Evolutionary conservation across 805 yeast species (phyloP), one percentile per base, ranked within the genome.

Genomic region (Debaryomyces tyrocola): DNA sequence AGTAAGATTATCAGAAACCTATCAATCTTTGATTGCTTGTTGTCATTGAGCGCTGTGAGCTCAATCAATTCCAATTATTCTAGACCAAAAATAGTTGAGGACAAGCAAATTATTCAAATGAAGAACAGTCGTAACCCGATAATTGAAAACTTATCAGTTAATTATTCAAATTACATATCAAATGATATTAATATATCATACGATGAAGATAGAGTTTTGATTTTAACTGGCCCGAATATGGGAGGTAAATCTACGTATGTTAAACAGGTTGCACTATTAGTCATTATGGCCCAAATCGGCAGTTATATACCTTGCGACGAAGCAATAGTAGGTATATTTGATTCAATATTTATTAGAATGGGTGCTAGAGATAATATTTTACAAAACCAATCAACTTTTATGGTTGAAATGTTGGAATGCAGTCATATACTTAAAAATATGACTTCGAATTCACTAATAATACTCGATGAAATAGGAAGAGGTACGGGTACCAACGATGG

Each of bases 221-320:
- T 90, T 12, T 79, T 90, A 18, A 87, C 96, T 0, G 96, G 96
- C 0, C 94, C 95, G 0, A 87, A 87, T 54, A 86, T 87, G 90
- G 96, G 96, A 8, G 96, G 96, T 4, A 88, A 88, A 60, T 84
- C 90, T 6, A 82, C 90, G 0, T 83, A 82, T 56, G 88, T 86
- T 12, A 76, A 87, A 43, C 90, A 86, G 50, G 75, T 86, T 9
- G 96, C 94, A 0, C 63, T 89, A 11, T 68, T 81, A 9, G 82
- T 80, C 9, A 78, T 88, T 7, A 78, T 88, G 85, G 81, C 86
- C 1, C 96, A 88, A 60, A 73, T 87, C 4, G 96, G 96, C 0
- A 78, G 87, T 53, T 87, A 70, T 59, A 77, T 89, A 2, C 94
- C 96, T 1, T 90, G 92, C 15, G 67, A 73, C 2, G 51, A 57